Base-by-base conservation (phyloP, 108 stramenopile genomes). In the Craspedostauros australis region DNA sequence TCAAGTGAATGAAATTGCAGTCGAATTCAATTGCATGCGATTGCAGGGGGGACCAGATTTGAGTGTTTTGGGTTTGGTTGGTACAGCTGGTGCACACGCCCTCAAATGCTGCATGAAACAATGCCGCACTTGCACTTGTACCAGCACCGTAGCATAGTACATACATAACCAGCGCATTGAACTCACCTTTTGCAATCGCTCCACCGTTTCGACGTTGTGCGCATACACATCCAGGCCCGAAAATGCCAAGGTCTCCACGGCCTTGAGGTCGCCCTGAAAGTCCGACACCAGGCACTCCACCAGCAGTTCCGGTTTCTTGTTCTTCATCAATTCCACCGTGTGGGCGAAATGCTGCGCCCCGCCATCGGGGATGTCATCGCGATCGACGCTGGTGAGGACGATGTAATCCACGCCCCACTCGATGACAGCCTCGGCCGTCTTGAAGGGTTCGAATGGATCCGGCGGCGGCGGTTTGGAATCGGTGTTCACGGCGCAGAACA, bases 161-260 rank as follows among this genome's bases (percentile, higher is more conserved):
- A 72, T 2, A 1, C 64, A 31, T 3, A 2, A 3, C 9, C 1
- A 42, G 48, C 27, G 2, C 1, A 19, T 2, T 18, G 5, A 19
- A 36, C 73, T 27, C 50, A 75, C 73, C 73, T 80, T 79, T 68
- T 93, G 91, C 23, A 98, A 62, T 25, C 95, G 56, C 58, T 94
- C 89, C 5, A 99, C 99, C 6, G 99, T 99, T 64, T 99, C 99
- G 12, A 99, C 72, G 65, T 99, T 99, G 84, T 99, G 99, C 7
- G 99, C 99, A 60, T 95, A 98, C 5, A 99, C 99, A 69, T 98
- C 96, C 56, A 99, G 64, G 7, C 99, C 99, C 3, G 88, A 93
- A 15, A 42, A 87, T 5, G 97, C 96, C 24, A 99, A 74, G 4
- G 63, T 72, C 51, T 76, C 79, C 3, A 95, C 86, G 19, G 84